A percentile compares a stretch with the other conserved stretches of the same genome.
Evolutionary conservation across 2,329 filamentous ascomycete species (phyloP).

Genomic region (Cercospora zeae-maydis): DNA sequence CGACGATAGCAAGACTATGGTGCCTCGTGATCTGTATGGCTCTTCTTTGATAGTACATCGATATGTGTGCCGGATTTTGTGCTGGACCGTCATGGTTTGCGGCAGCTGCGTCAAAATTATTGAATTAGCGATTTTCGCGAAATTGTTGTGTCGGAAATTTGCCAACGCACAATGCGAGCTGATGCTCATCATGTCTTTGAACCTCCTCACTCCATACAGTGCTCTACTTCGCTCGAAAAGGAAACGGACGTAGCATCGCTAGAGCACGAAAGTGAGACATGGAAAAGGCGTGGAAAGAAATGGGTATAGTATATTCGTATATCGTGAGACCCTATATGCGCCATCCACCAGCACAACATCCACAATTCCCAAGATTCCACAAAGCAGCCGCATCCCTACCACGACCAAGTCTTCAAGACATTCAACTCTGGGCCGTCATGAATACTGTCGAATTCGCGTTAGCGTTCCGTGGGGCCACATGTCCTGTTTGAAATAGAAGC

Average conservation of each 20-base stretch:
- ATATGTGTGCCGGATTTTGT: background rate
- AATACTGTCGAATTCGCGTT: slow-evolving; percentile 9
- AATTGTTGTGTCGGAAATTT: background rate
- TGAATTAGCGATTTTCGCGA: background rate
- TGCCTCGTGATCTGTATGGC: background rate
- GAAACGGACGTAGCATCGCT: no score
- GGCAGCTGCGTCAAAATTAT: background rate
- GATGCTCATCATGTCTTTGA: no score
- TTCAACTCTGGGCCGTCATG: slow-evolving; percentile 17
- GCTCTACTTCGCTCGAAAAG: no score
- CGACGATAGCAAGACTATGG: background rate
- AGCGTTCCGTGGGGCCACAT: slow-evolving; percentile 7
- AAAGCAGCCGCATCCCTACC: background rate
- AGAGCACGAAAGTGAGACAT: no score
- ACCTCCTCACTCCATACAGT: no score
- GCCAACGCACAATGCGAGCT: no score
- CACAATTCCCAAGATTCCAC: background rate
- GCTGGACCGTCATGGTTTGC: background rate
- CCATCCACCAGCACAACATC: background rate
- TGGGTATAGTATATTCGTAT: background rate
- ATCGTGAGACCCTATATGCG: background rate
- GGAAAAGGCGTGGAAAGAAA: background rate
- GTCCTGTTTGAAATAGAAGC: background rate
- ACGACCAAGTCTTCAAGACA: slow-evolving; percentile 19
- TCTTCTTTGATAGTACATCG: background rate